Conservation (phyloP, 345 rosid genomes). For the Linum tenue region DNA sequence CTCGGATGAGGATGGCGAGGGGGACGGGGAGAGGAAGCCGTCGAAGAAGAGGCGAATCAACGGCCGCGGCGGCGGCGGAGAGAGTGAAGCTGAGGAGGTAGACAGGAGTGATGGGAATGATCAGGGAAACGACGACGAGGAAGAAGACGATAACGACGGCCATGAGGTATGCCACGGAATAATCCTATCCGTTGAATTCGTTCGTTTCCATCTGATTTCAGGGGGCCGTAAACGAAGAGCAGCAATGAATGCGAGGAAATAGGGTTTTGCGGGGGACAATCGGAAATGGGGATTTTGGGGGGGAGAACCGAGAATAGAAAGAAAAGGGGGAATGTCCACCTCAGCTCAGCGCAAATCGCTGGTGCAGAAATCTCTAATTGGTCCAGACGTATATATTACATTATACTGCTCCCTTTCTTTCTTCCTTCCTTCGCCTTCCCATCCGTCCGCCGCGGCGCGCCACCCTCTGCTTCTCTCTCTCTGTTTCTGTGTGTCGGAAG, state of each 20-base stretch:
- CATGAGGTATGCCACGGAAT: slow-evolving; percentile 16
- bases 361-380: slow-evolving; percentile 12
- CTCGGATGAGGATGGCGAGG: slow-evolving; percentile 23
- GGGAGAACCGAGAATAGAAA: not conserved
- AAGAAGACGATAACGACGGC: slow-evolving; percentile 16
- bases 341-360: slow-evolving; percentile 18
- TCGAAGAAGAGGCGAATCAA: slow-evolving; percentile 36
- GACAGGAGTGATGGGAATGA: slow-evolving; percentile 18
- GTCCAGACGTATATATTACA: slow-evolving; percentile 21
- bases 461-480: slow-evolving; percentile 10
- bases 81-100: slow-evolving; percentile 27
- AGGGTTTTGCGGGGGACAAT: not conserved
- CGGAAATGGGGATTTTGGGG: slow-evolving; percentile 8
- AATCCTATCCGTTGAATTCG: too few species aligned
- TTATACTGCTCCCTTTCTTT: not conserved
- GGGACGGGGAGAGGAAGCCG: slow-evolving; percentile 23
- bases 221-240: not conserved
- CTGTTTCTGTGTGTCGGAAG: slow-evolving; percentile 21
- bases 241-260: not conserved
- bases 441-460: slow-evolving; percentile 2
- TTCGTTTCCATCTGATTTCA: not conserved
- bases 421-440: not conserved
- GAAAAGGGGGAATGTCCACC: slow-evolving; percentile 5
- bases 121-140: slow-evolving; percentile 31
- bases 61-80: slow-evolving; percentile 14